A percentile compares a stretch with the other conserved stretches of the same genome.
Conservation (phyloP, 176 grass and related monocot genomes). For the Tuctoria greenei region DNA sequence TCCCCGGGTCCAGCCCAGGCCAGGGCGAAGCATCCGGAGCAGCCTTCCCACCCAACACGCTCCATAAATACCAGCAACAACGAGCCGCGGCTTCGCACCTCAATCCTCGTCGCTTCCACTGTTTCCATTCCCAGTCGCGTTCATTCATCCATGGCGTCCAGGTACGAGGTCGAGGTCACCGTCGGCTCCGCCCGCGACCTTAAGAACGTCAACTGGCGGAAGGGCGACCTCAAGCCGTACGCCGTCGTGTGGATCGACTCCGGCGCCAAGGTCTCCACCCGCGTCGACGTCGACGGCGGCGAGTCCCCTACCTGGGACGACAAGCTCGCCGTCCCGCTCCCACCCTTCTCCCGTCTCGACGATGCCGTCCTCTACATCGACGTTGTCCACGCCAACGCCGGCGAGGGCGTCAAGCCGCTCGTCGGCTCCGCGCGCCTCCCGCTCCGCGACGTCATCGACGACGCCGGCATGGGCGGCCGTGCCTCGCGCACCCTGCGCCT, state of each 20-base stretch:
- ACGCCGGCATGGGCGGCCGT: constrained; percentile 50
- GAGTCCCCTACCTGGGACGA: constrained; percentile 67
- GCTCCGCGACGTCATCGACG: constrained; percentile 69
- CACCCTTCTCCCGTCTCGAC: constrained; percentile 34
- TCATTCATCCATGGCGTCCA: constrained; percentile 36
- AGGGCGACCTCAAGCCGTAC: constrained; percentile 61
- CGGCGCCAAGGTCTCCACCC: constrained; percentile 49
- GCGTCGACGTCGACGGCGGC: constrained; percentile 54
- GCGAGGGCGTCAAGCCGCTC: constrained; percentile 70
- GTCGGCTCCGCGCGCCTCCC: constrained; percentile 64
- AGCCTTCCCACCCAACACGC: background rate
- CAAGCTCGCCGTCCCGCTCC: constrained; percentile 57
- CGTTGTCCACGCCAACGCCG: constrained; percentile 69
- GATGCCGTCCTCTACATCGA: constrained; percentile 70
- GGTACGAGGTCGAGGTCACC: constrained; percentile 66
- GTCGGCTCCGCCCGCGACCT: constrained; percentile 55
- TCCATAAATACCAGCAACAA: background rate
- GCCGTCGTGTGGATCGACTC: constrained; percentile 56
- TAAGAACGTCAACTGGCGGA: constrained; percentile 79
- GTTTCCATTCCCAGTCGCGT: background rate
- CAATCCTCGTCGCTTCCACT: background rate
- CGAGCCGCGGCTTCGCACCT: background rate
- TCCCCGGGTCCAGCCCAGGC: background rate
- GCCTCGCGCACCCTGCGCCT: constrained; percentile 48
- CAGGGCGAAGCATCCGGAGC: background rate